phyloP scores from a whole-genome alignment of 768 basidiomycete species.

The Lactarius evosmus region DNA sequence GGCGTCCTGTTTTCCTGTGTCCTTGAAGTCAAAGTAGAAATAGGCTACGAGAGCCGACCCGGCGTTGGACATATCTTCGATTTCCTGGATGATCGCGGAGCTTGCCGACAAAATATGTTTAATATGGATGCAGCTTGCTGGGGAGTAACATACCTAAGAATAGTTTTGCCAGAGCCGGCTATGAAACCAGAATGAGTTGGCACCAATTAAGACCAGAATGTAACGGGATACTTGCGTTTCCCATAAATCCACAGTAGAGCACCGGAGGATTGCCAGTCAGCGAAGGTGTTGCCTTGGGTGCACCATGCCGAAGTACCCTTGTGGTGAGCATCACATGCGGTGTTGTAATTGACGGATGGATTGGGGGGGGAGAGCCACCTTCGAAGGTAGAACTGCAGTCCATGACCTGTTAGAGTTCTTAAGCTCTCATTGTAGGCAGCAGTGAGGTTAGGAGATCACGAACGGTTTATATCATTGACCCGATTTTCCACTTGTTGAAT shows the following conservation, averaged over 20 bases:
- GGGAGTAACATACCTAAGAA: not conserved
- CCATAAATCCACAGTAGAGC: not conserved
- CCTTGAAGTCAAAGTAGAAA: not conserved
- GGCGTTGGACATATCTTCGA: not conserved
- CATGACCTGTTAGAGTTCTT: too few species aligned
- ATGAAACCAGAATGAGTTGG: not conserved
- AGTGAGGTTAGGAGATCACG: too few species aligned
- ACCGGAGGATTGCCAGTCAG: too few species aligned
- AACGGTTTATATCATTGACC: too few species aligned
- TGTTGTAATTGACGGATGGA: too few species aligned
- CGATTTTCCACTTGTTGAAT: too few species aligned
- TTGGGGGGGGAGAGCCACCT: too few species aligned
- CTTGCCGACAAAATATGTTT: not conserved
- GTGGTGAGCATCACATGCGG: too few species aligned
- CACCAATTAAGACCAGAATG: not conserved
- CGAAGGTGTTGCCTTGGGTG: too few species aligned
- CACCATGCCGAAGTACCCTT: too few species aligned
- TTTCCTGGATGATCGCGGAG: not conserved
- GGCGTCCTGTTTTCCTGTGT: not conserved
- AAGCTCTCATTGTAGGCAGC: too few species aligned
- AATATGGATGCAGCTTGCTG: not conserved
- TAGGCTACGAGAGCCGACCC: not conserved
- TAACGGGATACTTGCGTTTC: not conserved
- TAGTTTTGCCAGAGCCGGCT: not conserved
- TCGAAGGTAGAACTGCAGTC: too few species aligned